Base-by-base conservation (phyloP, 2,329 filamentous ascomycete genomes). In the Trichoderma simmonsii region DNA sequence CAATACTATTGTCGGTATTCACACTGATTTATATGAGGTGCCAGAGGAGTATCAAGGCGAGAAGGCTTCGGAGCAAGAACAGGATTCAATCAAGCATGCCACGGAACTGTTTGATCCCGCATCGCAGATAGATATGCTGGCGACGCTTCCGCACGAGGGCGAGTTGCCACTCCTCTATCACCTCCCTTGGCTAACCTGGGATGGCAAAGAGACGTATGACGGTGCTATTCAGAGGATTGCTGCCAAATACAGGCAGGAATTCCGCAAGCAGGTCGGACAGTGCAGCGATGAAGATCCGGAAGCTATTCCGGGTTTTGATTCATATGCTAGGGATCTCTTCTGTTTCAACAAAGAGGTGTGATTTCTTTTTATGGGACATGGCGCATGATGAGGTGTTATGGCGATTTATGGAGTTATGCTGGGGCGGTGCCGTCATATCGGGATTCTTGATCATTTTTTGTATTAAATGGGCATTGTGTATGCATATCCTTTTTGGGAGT, bases 21-120 rank as follows among this genome's bases (percentile, higher is more conserved):
- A 98, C 80, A 89, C 87, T 73, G 95, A 98, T 75, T 82, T 97
- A 6, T 90, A 89, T 72, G 87, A 89, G 51, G 78, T 86, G 2
- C 94, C 94, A 0, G 94, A 97, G 80, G 95, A 91, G 77, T 90
- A 88, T 73, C 76, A 80, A 9, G 76, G 76, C 1, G 76, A 76
- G 15, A 59, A 63, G 14, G 75, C 77, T n/a, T 62, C 78, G 18
- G 63, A 75, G 34, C 72, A 74, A 21, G 74, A 77, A 14, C 73
- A 77, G 11, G 77, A 82, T 30, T n/a, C 43, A 1, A 21, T 26
- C 26, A 67, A 43, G 21, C 54, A 36, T 11, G 62, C 68, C n/a
- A 76, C 77, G 36, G 75, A 75, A 24, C 66, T 81, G n/a, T 82
- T 86, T 32, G 83, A 85, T 24, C 80, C 85, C 4, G 81, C 82